Base-by-base conservation (phyloP, 352 stramenopile genomes). In the Globisporangium alternatum region DNA sequence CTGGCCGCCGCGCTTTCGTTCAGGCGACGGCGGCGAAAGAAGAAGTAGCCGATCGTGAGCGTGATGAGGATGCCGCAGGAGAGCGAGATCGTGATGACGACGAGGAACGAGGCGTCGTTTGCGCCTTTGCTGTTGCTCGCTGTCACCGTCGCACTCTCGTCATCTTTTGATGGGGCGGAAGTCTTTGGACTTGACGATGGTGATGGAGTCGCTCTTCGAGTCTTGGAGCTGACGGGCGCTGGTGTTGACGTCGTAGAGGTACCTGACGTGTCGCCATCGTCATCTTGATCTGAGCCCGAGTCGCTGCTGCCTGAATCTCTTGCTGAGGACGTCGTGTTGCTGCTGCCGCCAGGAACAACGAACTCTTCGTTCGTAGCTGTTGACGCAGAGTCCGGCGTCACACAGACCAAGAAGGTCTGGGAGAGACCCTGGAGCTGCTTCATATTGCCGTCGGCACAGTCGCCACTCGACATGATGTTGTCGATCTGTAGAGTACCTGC, bases 401-500 rank as follows among this genome's bases (percentile, higher is more conserved):
- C 60, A 41, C 71, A 78, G 5, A 78, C 66, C 5, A 54, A 47
- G 28, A 78, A 76, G 2, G 37, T 31, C 43, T 78, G 71, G 0
- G 71, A 76, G 12, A 71, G 35, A 8, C 71, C 68, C 28, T 67
- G 64, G 10, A 77, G 52, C n/a, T 56, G 41, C 7, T 43, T 61
- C 37, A 65, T 52, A 3, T 9, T 44, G n/a, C 22, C 54, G 13
- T 44, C 33, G 31, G 60, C 35, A 43, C 62, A 70, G 5, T 9
- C 9, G 28, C 65, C 60, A 2, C 44, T 33, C 9, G 67, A 5
- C 2, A 62, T 31, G 33, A 65, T 25, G 17, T 71, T 78, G 65
- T 89, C 72, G 33, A 80, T 31, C 15, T 75, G 64, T 2, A 89
- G 33, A 1, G 78, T 47, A 1, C 76, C 60, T 1, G 52, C 43